Evolutionary conservation across 2,329 filamentous ascomycete genomes (phyloP).

Genomic region (Cladosporium colombiae): DNA sequence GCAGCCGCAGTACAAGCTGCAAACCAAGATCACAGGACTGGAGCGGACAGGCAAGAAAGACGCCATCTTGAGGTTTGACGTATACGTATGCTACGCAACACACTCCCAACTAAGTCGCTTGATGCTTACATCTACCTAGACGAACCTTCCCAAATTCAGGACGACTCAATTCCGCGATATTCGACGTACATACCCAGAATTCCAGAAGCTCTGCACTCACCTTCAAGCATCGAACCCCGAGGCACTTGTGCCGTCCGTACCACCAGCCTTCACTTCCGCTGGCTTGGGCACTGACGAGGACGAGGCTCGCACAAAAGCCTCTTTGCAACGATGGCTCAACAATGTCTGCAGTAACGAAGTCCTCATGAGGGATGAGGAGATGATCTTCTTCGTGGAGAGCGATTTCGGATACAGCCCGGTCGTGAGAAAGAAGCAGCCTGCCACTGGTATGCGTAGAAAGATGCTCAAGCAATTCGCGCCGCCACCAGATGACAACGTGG

Average conservation of each 20-base stretch:
- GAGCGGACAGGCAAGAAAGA: slow-evolving; percentile 95
- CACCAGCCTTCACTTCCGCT: slow-evolving; percentile 89
- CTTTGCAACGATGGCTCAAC: slow-evolving; percentile 94
- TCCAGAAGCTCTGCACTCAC: slow-evolving; percentile 93
- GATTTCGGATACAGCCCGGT: slow-evolving; percentile 98
- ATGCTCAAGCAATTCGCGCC: slow-evolving; percentile 98
- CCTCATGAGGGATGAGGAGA: slow-evolving; percentile 92
- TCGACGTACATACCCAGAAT: slow-evolving; percentile 91
- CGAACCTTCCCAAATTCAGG: slow-evolving; percentile 95
- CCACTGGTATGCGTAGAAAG: slow-evolving; percentile 91
- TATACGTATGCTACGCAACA: slow-evolving; percentile 68
- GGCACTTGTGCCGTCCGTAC: slow-evolving; percentile 88
- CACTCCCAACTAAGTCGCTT: not conserved
- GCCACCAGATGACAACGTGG: slow-evolving; percentile 93
- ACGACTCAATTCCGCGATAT: slow-evolving; percentile 99
- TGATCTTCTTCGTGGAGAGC: slow-evolving; percentile 97
- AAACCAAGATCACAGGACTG: slow-evolving; percentile 90
- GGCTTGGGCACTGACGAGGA: slow-evolving; percentile 96
- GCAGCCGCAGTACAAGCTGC: slow-evolving; percentile 63
- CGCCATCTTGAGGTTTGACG: slow-evolving; percentile 90
- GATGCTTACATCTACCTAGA: slow-evolving; percentile 57
- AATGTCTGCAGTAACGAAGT: slow-evolving; percentile 89
- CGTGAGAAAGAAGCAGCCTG: slow-evolving; percentile 92
- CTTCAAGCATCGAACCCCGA: slow-evolving; percentile 97
- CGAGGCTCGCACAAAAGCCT: slow-evolving; percentile 81